Percentiles rank a stretch among this genome's conserved stretches.
Evolutionary conservation across 169 alveolate species (phyloP).

Genomic region (Blepharisma undulans): DNA sequence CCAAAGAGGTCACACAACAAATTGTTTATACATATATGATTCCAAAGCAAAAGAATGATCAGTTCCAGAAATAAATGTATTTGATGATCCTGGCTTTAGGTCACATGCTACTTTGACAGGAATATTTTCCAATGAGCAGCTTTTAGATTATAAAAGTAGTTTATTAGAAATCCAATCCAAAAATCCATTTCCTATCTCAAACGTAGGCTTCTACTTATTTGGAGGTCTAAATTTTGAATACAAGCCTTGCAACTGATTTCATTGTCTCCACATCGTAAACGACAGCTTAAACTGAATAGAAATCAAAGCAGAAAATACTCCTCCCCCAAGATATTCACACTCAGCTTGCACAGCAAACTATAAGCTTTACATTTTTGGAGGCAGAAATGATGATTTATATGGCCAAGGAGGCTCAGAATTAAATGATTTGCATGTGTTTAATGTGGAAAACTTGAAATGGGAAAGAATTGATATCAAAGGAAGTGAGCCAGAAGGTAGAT

Average conservation of each 20-base stretch:
- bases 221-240: conserved; percentile 20
- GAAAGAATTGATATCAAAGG: conserved; percentile 9
- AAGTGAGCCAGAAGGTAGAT: conserved; percentile 20
- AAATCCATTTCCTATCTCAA: background rate
- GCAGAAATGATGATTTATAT: conserved; percentile 18
- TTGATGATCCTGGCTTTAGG: background rate
- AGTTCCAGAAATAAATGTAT: background rate
- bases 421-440: background rate
- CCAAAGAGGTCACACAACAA: background rate
- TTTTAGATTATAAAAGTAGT: background rate
- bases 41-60: background rate
- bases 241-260: background rate
- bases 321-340: conserved; percentile 6
- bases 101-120: background rate
- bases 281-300: background rate
- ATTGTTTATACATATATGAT: background rate
- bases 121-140: background rate
- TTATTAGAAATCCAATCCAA: background rate
- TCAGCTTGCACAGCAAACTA: background rate
- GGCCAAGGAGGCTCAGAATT: background rate
- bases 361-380: conserved; percentile 23
- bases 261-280: background rate
- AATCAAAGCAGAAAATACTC: background rate
- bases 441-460: background rate
- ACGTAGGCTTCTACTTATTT: conserved; percentile 11